Evolutionary conservation across 805 yeast species (phyloP).

Genomic region (Scheffersomyces ergatensis): DNA sequence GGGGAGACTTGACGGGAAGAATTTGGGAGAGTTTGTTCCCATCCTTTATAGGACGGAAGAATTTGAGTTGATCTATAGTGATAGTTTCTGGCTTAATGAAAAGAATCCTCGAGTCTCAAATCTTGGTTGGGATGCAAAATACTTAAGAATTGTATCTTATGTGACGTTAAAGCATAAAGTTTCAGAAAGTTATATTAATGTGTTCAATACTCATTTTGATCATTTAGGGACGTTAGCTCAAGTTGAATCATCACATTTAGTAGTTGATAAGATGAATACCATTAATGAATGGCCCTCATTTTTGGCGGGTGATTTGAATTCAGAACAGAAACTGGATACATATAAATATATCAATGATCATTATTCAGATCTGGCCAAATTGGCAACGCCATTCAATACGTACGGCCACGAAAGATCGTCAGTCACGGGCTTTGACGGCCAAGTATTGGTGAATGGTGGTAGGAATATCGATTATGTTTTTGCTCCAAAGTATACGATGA

Average conservation of each 20-base stretch:
- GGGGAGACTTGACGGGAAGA: constrained; percentile 26
- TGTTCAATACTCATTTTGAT: constrained; percentile 40
- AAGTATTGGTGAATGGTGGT: constrained; percentile 20
- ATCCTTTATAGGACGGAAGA: constrained; percentile 25
- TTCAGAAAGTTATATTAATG: constrained; percentile 24
- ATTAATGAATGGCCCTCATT: constrained; percentile 31
- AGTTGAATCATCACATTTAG: constrained; percentile 26
- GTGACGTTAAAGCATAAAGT: constrained; percentile 26
- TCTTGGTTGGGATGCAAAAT: constrained; percentile 38
- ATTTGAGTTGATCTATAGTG: constrained; percentile 25
- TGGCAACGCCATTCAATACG: constrained; percentile 18
- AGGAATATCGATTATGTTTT: constrained; percentile 33
- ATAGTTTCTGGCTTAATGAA: constrained; percentile 35
- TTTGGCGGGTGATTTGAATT: constrained; percentile 28
- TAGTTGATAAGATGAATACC: constrained; percentile 21
- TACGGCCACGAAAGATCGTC: constrained; percentile 29
- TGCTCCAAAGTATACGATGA: constrained; percentile 20
- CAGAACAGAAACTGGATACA: constrained; percentile 19
- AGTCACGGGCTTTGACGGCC: constrained; percentile 32
- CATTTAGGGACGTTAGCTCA: constrained; percentile 31
- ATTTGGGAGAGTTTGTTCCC: constrained; percentile 30
- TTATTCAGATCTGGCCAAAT: constrained; percentile 16
- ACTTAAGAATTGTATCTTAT: constrained; percentile 30
- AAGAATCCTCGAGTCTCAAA: constrained; percentile 28
- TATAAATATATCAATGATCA: constrained; percentile 10